phyloP scores from a whole-genome alignment of 306 rosid species.

The Gleditsia sinensis region DNA sequence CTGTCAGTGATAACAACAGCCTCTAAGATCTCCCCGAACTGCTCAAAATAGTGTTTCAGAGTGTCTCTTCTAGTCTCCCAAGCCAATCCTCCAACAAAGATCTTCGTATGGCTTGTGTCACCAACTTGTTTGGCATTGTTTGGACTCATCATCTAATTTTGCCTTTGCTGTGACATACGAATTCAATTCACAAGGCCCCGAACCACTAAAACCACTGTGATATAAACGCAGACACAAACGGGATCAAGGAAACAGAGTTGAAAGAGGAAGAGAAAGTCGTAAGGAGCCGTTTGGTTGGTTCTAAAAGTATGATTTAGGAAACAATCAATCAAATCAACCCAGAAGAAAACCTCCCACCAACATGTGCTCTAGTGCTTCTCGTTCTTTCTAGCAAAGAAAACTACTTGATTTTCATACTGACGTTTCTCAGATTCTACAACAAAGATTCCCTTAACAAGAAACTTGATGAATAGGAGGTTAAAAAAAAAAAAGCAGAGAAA shows the following conservation, averaged over 20 bases:
- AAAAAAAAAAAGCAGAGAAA: neutral
- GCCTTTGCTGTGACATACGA: slow-evolving; percentile 45
- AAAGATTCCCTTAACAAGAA: slow-evolving; percentile 62
- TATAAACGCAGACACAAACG: neutral
- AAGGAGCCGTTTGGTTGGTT: slow-evolving; percentile 41
- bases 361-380: slow-evolving; percentile 41
- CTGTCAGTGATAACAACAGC: slow-evolving; percentile 62
- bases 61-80: slow-evolving; percentile 56
- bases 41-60: slow-evolving; percentile 50
- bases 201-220: neutral
- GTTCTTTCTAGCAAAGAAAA: slow-evolving; percentile 31
- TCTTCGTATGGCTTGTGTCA: slow-evolving; percentile 56
- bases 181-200: neutral
- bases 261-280: slow-evolving; percentile 36
- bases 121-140: slow-evolving; percentile 33
- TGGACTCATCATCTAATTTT: slow-evolving; percentile 43
- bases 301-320: slow-evolving; percentile 27
- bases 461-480: slow-evolving; percentile 27
- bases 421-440: slow-evolving; percentile 56
- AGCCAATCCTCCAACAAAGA: slow-evolving; percentile 66
- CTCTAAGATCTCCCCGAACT: slow-evolving; percentile 60
- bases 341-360: slow-evolving; percentile 30
- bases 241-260: slow-evolving; percentile 20
- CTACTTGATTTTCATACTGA: slow-evolving; percentile 34
- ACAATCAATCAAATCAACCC: slow-evolving; percentile 33